Base-by-base conservation (phyloP, 495 filamentous ascomycete species). In the Melanomma pulvis-pyrius region DNA sequence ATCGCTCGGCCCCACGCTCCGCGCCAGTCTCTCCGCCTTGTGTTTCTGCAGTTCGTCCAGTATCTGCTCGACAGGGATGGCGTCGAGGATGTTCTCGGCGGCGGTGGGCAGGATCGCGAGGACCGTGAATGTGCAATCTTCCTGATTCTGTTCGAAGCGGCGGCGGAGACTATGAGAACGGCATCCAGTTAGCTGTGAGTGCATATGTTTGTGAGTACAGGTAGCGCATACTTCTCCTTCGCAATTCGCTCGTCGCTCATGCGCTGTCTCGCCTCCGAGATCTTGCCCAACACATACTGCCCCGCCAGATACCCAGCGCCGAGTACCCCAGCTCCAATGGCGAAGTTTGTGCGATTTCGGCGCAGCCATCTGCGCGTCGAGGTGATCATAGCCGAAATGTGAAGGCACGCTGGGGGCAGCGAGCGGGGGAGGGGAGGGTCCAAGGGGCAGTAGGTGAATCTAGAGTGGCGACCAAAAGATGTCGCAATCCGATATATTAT, bases 41-140 rank as follows among this genome's bases (percentile, higher is more conserved):
- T 96, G 92, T 80, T 92, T 88, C 79, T 97, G 96, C 41, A 98
- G 82, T 76, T 98, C 93, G 47, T 90, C 87, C 7, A 92, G 90
- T 59, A 96, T 88, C 59, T 88, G 85, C 76, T 98, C 94, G 25
- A 96, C 94, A 24, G 93, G 91, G 63, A 97, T 82, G 17, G 88
- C 89, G 63, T 92, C 87, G 63, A 97, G 79, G 65, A 98, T 92
- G 72, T 96, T 90, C 61, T 93, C 86, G 8, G 92, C 91, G 5
- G 92, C 91, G 32, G 92, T 94, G 1, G 96, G 96, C 12, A 98
- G 82, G 56, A 98, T 82, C n/a, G 92, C 94, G 17, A 97, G 88
- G 25, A 98, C 91, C n/a, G 94, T 98, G 76, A 91, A 96, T 50
- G 92, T 96, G 77, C 94, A 98, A 77, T 98, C 96, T 74, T 96